These are phyloP conservation scores for Furcasterigmium sp. DNA, from an alignment of 2,329 filamentous ascomycete genomes.

Conservation along the genomic window DNA sequence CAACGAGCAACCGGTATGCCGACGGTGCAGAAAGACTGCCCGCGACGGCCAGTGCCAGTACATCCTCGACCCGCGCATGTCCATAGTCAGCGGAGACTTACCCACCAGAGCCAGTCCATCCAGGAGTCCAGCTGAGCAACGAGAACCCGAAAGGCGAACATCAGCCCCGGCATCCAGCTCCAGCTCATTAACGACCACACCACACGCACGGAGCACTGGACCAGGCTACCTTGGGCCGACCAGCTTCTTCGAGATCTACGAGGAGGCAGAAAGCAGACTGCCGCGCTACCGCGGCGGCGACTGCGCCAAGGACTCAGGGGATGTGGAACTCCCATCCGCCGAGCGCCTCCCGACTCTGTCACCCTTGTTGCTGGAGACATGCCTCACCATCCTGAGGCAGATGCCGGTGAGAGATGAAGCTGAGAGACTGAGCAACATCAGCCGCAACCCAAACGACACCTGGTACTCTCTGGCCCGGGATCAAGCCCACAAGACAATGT, in stretches of 20 bases:
- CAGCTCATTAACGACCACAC: no score
- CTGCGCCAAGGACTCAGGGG: no score
- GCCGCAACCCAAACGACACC: slow-evolving; percentile 13
- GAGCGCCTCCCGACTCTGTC: slow-evolving; percentile 7
- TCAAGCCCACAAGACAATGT: slow-evolving; percentile 11
- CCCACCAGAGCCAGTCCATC: background rate
- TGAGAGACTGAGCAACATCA: slow-evolving; percentile 7
- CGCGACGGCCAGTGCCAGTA: slow-evolving; percentile 28
- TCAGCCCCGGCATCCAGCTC: no score
- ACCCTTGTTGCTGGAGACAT: slow-evolving; percentile 22
- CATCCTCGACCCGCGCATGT: slow-evolving; percentile 11
- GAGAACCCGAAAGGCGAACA: background rate
- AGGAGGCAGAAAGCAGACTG: slow-evolving; percentile 34
- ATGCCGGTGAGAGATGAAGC: slow-evolving; percentile 19
- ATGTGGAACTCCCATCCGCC: no score
- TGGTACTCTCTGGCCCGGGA: slow-evolving; percentile 11
- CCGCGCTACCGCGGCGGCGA: slow-evolving; percentile 14
- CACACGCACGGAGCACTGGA: slow-evolving; percentile 3
- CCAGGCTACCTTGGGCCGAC: slow-evolving; percentile 40
- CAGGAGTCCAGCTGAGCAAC: background rate
- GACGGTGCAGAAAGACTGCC: slow-evolving; percentile 27
- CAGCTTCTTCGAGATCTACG: slow-evolving; percentile 34
- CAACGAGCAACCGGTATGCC: slow-evolving; percentile 29
- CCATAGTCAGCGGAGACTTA: background rate
- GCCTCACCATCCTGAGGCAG: slow-evolving; percentile 28